Evolutionary conservation across 306 rosid species (phyloP), one percentile per base, ranked within the genome.

Genomic region (Morella rubra): DNA sequence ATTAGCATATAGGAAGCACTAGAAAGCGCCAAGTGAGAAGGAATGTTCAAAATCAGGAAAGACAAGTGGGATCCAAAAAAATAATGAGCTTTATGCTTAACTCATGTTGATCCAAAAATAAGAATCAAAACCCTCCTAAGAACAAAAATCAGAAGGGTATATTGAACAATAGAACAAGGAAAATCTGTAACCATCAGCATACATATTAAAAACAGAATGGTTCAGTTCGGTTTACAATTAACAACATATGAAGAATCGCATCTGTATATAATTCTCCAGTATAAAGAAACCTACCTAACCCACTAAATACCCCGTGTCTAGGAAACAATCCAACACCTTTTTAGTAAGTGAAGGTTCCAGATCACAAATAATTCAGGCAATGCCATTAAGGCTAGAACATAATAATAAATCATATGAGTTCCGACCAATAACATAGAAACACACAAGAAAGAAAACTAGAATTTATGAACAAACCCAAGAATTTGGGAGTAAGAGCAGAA

Each of bases 311-410:
- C 27, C 45, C 68, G 44, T 52, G 69, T 40, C 32, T 50, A 55
- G 27, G 75, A 12, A 37, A 69, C 60, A 75, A 44, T 60, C 73
- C 44, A 58, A 41, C 46, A 69, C 76, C 64, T 13, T 41, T 68
- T 60, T 7, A 69, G n/a, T 9, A 67, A 53, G 54, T 7, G 61
- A 4, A 40, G 42, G 44, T 9, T 27, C 64, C 44, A 24, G 64
- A 14, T 19, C n/a, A 67, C 47, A 47, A 76, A 46, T 46, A 13
- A 58, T 9, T 58, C 68, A 41, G 40, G 69, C 76, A 71, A 19
- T 60, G 62, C 61, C 52, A 46, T 19, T 61, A 32, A 19, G 76
- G 19, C 10, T 41, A 44, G 12, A 44, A 0, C 45, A 8, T 61
- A 27, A 27, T 32, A 7, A 0, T 13, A 6, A 20, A 20, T 45